phyloP scores from a whole-genome alignment of 176 grass and related monocot genomes.

The Thalia dealbata region DNA sequence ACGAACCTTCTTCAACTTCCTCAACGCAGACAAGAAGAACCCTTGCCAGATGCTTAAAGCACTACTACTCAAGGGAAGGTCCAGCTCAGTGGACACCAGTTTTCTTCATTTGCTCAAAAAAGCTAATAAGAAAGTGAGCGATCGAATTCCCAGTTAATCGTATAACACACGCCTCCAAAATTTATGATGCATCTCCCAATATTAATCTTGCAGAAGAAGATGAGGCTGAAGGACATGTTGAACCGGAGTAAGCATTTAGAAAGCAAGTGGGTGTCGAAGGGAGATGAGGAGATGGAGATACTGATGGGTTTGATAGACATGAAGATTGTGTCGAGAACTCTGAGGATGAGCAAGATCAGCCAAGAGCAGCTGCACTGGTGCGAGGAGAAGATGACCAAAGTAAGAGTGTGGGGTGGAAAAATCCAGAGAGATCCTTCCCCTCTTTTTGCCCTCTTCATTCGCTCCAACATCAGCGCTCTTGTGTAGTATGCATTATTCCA shows the following conservation, averaged over 20 bases:
- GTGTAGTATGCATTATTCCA: constrained; percentile 18
- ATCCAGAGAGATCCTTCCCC: constrained; percentile 60
- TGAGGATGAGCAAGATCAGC: constrained; percentile 58
- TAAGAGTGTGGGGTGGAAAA: constrained; percentile 42
- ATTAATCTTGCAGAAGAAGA: constrained; percentile 58
- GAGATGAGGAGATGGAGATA: constrained; percentile 50
- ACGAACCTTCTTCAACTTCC: not conserved
- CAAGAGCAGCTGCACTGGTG: constrained; percentile 92
- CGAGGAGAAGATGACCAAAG: constrained; percentile 77
- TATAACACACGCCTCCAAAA: not conserved
- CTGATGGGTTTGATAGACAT: constrained; percentile 81
- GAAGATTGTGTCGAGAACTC: constrained; percentile 70
- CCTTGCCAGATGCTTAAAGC: constrained; percentile 9
- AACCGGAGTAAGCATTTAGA: constrained; percentile 38
- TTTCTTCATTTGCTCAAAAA: not conserved
- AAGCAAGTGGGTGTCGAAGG: constrained; percentile 36
- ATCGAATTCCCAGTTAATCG: too few relatives aligned
- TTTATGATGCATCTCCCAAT: too few relatives aligned
- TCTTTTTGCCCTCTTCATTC: constrained; percentile 73
- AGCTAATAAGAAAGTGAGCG: constrained; percentile 12
- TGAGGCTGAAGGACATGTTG: constrained; percentile 55
- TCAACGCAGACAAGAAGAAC: not conserved
- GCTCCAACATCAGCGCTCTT: constrained; percentile 7
- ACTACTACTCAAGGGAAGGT: not conserved
- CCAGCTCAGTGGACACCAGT: not conserved